Evolutionary conservation across 768 basidiomycete species (phyloP).

Genomic region (Boletus barrowsii): DNA sequence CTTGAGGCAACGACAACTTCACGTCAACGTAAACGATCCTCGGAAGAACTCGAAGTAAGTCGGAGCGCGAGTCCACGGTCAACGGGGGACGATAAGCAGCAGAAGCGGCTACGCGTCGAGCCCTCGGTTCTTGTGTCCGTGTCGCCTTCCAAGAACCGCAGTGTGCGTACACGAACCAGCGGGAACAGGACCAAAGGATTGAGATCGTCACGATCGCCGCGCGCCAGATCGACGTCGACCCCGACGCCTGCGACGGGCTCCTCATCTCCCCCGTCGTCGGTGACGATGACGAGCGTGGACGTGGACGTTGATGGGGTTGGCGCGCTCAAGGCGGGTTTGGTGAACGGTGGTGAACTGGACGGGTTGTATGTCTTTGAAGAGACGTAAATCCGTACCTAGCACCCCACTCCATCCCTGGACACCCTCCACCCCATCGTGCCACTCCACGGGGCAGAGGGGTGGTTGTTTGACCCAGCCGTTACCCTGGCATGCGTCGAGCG

Average conservation of each 20-base stretch:
- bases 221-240: constrained; percentile 1
- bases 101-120: constrained; percentile 31
- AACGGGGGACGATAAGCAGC: constrained; percentile 18
- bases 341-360: constrained; percentile 31
- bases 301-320: constrained; percentile 19
- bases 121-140: background rate
- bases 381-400: constrained; percentile 3
- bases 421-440: constrained; percentile 2
- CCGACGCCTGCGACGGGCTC: constrained; percentile 10
- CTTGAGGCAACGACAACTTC: constrained; percentile 8
- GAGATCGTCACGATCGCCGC: constrained; percentile 10
- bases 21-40: constrained; percentile 45
- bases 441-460: constrained; percentile 7
- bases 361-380: constrained; percentile 32
- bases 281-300: constrained; percentile 17
- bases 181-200: background rate
- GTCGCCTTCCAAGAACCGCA: constrained; percentile 6
- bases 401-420: background rate
- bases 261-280: constrained; percentile 21
- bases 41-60: constrained; percentile 43
- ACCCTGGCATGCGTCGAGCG: constrained; percentile 1
- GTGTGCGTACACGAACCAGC: background rate
- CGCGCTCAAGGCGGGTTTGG: constrained; percentile 25
- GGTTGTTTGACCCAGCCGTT: background rate
- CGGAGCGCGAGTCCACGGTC: constrained; percentile 10